These are phyloP conservation scores for Zoysia matrella DNA, from an alignment of 202 grass and related monocot species.

Conservation along the genomic window DNA sequence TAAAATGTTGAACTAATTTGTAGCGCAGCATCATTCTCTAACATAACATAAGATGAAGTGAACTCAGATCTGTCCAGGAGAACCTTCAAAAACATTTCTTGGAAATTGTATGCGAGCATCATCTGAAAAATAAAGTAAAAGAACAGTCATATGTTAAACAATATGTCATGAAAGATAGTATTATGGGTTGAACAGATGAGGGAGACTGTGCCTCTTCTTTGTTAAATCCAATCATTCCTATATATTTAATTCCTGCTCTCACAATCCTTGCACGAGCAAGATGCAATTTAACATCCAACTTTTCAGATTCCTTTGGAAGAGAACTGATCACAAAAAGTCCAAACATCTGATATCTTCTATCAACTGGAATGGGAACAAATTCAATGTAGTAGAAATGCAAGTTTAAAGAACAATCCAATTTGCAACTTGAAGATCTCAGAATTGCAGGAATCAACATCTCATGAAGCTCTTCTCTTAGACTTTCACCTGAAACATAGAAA, in stretches of 20 bases:
- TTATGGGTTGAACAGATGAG: constrained; percentile 38
- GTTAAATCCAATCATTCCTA: constrained; percentile 60
- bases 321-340: constrained; percentile 78
- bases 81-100: constrained; percentile 94
- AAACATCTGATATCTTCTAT: constrained; percentile 89
- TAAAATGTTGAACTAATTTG: constrained; percentile 72
- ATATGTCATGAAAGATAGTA: constrained; percentile 22
- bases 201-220: constrained; percentile 72
- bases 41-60: constrained; percentile 58
- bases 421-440: constrained; percentile 60
- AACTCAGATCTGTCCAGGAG: constrained; percentile 86
- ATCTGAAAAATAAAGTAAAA: constrained; percentile 57
- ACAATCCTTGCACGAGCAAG: constrained; percentile 79
- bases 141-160: constrained; percentile 23
- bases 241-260: constrained; percentile 68
- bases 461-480: constrained; percentile 85
- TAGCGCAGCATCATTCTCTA: constrained; percentile 43
- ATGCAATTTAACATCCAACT: constrained; percentile 83
- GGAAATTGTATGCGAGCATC: constrained; percentile 75
- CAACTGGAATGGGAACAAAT: constrained; percentile 76
- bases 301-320: constrained; percentile 85
- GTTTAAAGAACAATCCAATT: constrained; percentile 49
- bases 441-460: constrained; percentile 77
- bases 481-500: constrained; percentile 78
- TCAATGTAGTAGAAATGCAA: constrained; percentile 86